Percentiles rank a stretch among this genome's conserved stretches.
phyloP scores from a whole-genome alignment of 2,329 filamentous ascomycete species.

The Paracorniculantispora psalliotae region DNA sequence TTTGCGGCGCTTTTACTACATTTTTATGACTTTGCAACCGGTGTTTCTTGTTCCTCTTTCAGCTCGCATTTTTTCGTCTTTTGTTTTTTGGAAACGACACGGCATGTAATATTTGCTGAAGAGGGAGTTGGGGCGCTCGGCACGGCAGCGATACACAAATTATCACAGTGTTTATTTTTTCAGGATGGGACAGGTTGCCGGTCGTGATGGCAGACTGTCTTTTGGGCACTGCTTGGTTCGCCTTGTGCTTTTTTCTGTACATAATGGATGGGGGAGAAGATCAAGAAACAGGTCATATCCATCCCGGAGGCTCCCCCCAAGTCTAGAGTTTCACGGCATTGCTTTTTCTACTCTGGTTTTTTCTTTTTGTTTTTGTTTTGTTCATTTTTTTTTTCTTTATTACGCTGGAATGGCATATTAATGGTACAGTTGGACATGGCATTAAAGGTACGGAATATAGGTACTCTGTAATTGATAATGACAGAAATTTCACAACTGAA shows the following conservation, averaged over 20 bases:
- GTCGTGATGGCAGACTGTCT: background rate
- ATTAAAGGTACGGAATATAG: conserved; percentile 5
- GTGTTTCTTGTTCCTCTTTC: background rate
- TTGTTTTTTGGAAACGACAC: background rate
- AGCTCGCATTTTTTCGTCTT: background rate
- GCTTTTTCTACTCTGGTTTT: background rate
- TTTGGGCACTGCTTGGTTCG: background rate
- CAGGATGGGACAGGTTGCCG: background rate
- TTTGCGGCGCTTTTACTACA: background rate
- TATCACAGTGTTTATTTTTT: background rate
- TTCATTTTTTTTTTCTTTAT: background rate
- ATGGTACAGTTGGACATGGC: conserved; percentile 3
- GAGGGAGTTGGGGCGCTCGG: conserved; percentile 1
- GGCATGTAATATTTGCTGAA: background rate
- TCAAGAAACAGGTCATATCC: background rate
- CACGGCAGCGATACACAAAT: background rate
- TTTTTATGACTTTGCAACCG: background rate
- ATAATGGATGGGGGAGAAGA: background rate
- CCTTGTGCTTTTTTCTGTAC: background rate
- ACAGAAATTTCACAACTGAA: background rate
- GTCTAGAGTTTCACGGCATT: background rate
- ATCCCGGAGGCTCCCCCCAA: background rate
- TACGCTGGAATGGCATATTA: background rate
- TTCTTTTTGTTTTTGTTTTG: background rate
- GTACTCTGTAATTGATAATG: conserved; percentile 13